Base-by-base conservation (phyloP, 2,329 filamentous ascomycete genomes). In the Alternaria triticimaculans region DNA sequence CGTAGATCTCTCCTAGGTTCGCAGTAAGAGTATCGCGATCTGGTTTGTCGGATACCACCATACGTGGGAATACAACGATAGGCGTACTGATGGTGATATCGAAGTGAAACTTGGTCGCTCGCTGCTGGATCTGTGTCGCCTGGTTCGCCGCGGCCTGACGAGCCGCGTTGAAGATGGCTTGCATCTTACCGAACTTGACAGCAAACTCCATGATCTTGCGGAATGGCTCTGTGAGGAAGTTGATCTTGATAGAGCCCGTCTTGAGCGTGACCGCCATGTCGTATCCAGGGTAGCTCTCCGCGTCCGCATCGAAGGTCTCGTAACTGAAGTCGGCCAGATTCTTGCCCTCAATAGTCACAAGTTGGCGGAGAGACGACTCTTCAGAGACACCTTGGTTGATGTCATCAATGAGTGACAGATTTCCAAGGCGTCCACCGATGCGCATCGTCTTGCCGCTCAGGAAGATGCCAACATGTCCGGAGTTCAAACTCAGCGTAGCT, bases 151-250 rank as follows among this genome's bases (percentile, higher is more conserved):
- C 96, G 43, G 95, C 96, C 80, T 97, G 93, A 33, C 96, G 89
- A 12, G 96, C 96, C 45, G 96, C 95, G 76, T 99, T 99, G 84
- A 97, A 99, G 57, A 99, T 92, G 21, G 96, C 95, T 80, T 99
- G 96, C 96, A 99, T 99, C 81, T 97, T 97, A 64, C 96, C 96
- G 78, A 99, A 99, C 75, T 99, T 99, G 78, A 99, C 94, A 46
- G 97, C 85, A 80, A 99, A 99, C 70, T 96, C 93, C 80, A 99
- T 93, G 68, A 99, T 98, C 82, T 98, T 98, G 56, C 96, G 89
- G 84, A 98, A 97, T 0, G 96, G 96, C 79, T 99, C 96, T 65
- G 97, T 95, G 5, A 98, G 83, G 78, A 99, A 99, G 78, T 97
- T 98, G 77, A 99, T 86, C 82, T 97, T 98, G 79, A 99, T 91